Base-by-base conservation (phyloP, 2,329 filamentous ascomycete genomes). In the Arthrobotrys musiformis region DNA sequence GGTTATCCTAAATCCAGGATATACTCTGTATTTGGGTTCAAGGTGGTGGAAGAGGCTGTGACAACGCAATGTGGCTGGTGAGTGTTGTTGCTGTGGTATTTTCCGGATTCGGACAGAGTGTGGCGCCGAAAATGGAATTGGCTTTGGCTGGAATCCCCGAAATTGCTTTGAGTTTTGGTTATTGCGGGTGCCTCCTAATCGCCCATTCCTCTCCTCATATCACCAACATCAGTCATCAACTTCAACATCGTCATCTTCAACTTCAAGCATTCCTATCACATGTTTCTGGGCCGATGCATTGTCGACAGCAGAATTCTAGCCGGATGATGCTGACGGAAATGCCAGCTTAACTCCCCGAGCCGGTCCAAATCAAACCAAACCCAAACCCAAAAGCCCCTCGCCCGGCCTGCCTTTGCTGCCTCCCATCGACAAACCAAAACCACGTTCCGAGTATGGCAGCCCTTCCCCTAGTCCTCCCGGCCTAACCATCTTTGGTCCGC, bases 321-420 rank as follows among this genome's bases (percentile, higher is more conserved):
- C 67, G 67, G 67, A 48, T 62, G 44, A 72, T 64, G 58, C 52
- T 40, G 60, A 73, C 69, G 69, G 69, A 67, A 73, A 26, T 28
- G 37, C 22, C 40, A 52, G 40, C 69, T 63, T 67, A 66, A 73
- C 61, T 73, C 69, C 69, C 69, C 69, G 64, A 73, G 61, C 61
- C 60, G 58, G 50, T 13, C 52, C n/a, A 22, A 58, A 60, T 17
- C 63, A 28, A 40, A 33, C 46, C 22, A 28, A 40, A 37, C 19
- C 7, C 15, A 24, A 17, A n/a, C n/a, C 26, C 26, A 11, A n/a
- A 52, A 35, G 19, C 61, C 60, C 60, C 40, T 48, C 44, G 9
- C 26, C 61, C 30, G n/a, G 37, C 58, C 48, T 48, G 26, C 30
- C 28, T 37, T 50, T n/a, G 28, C n/a, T 40, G 37, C 58, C 48